Conservation (phyloP, 768 basidiomycete genomes). For the Calocybe indica region DNA sequence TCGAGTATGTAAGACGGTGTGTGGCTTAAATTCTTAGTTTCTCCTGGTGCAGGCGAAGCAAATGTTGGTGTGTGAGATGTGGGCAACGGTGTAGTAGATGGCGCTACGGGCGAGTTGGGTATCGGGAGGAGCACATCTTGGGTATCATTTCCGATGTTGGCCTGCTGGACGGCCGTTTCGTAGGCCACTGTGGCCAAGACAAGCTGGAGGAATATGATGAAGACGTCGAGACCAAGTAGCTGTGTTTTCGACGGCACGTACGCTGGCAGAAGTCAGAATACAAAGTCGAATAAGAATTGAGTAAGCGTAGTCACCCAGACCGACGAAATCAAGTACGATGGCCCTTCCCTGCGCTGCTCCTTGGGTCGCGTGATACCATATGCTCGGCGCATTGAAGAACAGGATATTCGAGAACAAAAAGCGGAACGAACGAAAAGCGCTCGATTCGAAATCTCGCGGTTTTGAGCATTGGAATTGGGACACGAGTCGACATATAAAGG, state of each 20-base stretch:
- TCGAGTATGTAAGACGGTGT: conserved; percentile 53
- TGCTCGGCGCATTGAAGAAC: conserved; percentile 48
- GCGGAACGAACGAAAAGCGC: conserved; percentile 47
- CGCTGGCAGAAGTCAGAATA: conserved; percentile 25
- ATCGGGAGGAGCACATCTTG: conserved; percentile 32
- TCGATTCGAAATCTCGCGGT: conserved; percentile 61
- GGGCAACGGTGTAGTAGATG: conserved; percentile 13
- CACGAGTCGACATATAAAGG: conserved; percentile 46
- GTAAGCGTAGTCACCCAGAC: conserved; percentile 49
- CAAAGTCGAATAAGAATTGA: background rate
- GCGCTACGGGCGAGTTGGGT: conserved; percentile 20
- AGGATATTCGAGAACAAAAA: conserved; percentile 59
- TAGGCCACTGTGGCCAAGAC: conserved; percentile 64
- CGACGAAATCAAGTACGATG: conserved; percentile 74
- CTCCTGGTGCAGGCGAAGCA: conserved; percentile 14
- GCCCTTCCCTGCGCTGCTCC: conserved; percentile 52
- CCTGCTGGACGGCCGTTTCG: conserved; percentile 45
- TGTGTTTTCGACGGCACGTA: conserved; percentile 60
- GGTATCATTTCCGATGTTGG: conserved; percentile 28
- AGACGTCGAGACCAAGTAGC: conserved; percentile 59
- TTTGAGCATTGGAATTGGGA: conserved; percentile 63
- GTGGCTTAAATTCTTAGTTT: conserved; percentile 16
- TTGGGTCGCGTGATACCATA: conserved; percentile 56
- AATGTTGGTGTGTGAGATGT: conserved; percentile 11
- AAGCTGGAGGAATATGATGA: conserved; percentile 63